phyloP scores from a whole-genome alignment of 1,284 basidiomycete species.

The Microbotryum lychnidis-dioicae region DNA sequence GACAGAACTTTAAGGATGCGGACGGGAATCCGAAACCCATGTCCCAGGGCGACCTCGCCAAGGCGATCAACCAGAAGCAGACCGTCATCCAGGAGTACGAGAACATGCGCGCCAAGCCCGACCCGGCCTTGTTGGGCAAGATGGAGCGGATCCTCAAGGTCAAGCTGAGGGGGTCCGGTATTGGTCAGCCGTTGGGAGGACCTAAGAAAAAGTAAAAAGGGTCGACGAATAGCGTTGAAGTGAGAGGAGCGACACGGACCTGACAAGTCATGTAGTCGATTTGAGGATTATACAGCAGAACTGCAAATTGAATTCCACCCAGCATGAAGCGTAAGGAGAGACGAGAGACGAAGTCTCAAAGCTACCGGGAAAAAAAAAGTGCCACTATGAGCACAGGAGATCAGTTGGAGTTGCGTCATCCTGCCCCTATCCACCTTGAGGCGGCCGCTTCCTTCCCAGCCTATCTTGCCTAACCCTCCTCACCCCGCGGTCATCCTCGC shows the following conservation, averaged over 20 bases:
- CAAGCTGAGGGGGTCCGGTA: conserved; percentile 72
- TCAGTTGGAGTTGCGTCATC: too few species aligned
- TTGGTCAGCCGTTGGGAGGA: conserved; percentile 26
- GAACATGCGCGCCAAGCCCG: conserved; percentile 73
- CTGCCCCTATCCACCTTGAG: too few species aligned
- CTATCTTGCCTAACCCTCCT: too few species aligned
- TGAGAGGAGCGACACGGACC: not conserved
- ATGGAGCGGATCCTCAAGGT: conserved; percentile 82
- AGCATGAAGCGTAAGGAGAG: too few species aligned
- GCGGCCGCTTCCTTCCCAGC: too few species aligned
- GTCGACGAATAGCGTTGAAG: not conserved
- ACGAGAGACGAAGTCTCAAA: too few species aligned
- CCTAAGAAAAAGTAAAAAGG: conserved; percentile 29
- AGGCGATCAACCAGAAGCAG: conserved; percentile 84
- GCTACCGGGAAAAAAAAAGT: too few species aligned
- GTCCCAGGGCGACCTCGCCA: conserved; percentile 89
- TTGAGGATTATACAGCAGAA: too few species aligned
- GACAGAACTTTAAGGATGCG: conserved; percentile 55
- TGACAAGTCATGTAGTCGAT: not conserved
- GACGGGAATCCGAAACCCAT: conserved; percentile 39
- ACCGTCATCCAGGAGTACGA: conserved; percentile 71
- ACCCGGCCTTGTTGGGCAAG: conserved; percentile 80
- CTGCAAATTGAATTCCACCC: too few species aligned
- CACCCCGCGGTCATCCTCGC: too few species aligned
- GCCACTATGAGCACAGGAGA: too few species aligned